Evolutionary conservation across 371 early-diverging fungal species (phyloP), one percentile per base, ranked within the genome.

Genomic region (Rhizopus stolonifer): DNA sequence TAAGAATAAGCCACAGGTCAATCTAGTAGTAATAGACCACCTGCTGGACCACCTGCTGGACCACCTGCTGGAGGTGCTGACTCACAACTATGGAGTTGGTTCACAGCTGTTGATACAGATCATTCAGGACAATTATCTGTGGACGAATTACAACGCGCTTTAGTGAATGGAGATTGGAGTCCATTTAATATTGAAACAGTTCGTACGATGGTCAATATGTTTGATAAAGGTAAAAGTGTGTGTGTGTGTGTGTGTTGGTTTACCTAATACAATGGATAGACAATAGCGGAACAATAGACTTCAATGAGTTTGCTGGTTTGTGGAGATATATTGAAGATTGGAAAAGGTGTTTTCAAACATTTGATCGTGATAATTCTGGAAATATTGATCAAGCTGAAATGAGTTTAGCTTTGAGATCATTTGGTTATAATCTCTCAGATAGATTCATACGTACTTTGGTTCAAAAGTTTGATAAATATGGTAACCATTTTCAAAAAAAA

Each of bases 221-320:
- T 88, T 55, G 89, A 89, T 63, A 77, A 72, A 53, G 80, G 76
- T 61, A 82, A 7, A 29, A n/a, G n/a, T n/a, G 4, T 7, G 31
- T n/a, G n/a, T n/a, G n/a, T n/a, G n/a, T n/a, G n/a, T n/a, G n/a
- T n/a, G n/a, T n/a, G n/a, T n/a, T n/a, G n/a, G n/a, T n/a, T n/a
- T n/a, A n/a, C n/a, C n/a, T n/a, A n/a, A n/a, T n/a, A n/a, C n/a
- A n/a, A n/a, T n/a, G 10, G 31, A 29, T 7, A 72, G 78, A 77
- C 42, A 77, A 77, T 45, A 70, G 72, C 40, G 91, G 92, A 17
- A 83, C 82, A 8, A 85, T 92, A 26, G 75, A 79, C 34, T 91
- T 91, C 63, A 78, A 85, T 56, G 92, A 94, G 53, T 94, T 94
- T 66, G 67, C 85, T 52, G 88, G 89, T 15, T 65, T 94, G 22